Evolutionary conservation across 179 eudicot genomes (phyloP), one percentile per base, ranked within the genome.

Genomic region (Silene coronaria): DNA sequence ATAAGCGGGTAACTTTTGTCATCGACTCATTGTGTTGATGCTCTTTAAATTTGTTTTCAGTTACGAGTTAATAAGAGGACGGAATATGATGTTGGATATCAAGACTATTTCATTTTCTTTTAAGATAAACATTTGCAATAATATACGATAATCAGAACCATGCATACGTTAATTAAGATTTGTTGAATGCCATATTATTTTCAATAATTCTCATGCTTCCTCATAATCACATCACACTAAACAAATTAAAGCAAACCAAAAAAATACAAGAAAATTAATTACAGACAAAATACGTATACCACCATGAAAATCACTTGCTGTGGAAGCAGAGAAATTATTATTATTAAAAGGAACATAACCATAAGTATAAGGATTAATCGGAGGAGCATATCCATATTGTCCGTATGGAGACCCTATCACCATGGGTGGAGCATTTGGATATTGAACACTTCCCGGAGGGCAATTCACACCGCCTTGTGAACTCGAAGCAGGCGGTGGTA

Each of bases 341-440:
- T 76, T 80, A 60, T 80, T 72, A 65, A 71, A 76, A 10, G 83
- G 83, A 67, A 80, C 77, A 67, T 76, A 71, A 57, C 75, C 75
- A 71, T 71, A 80, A 45, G 83, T 80, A 24, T 80, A 80, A 21
- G 83, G 83, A 57, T 53, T 57, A 6, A 75, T 75, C 2, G 82
- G 82, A 65, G 82, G 80, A 21, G 36, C 77, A 67, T 57, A 53
- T 71, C 2, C 46, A 42, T 42, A 77, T 71, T 77, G 80, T 32
- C 70, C 70, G 14, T 62, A 63, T 17, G 80, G 75, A 7, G 45
- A 38, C 34, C 36, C 53, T 21, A n/a, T 57, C 1, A 30, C 60
- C 59, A 74, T 74, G 5, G 81, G 78, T 70, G 82, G 76, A 0
- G 46, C 42, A 67, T 71, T 67, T 17, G 79, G 77, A 67, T 71